phyloP scores from a whole-genome alignment of 1,284 basidiomycete species.

The Hymenochaete sp. region DNA sequence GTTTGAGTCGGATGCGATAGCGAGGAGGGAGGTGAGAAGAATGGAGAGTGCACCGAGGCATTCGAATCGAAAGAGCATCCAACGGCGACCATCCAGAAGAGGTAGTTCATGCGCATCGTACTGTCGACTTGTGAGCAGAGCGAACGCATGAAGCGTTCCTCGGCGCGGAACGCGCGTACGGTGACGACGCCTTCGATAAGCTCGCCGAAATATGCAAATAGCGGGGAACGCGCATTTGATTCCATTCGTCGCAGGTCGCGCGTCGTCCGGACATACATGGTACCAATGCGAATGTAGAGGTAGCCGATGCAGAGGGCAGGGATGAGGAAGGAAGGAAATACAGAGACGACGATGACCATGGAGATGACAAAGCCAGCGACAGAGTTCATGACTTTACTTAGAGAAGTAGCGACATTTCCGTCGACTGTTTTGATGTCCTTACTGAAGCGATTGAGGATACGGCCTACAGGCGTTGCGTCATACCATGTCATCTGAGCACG shows the following conservation, averaged over 20 bases:
- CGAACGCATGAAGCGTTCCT: slow-evolving; percentile 67
- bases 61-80: slow-evolving; percentile 21
- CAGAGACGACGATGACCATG: slow-evolving; percentile 37
- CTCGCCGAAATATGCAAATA: slow-evolving; percentile 75
- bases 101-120: slow-evolving; percentile 34
- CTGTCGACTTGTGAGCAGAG: slow-evolving; percentile 59
- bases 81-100: slow-evolving; percentile 22
- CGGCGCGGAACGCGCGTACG: slow-evolving; percentile 85
- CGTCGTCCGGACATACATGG: slow-evolving; percentile 71
- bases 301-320: slow-evolving; percentile 61
- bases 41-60: slow-evolving; percentile 57
- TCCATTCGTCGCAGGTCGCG: slow-evolving; percentile 76
- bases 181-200: slow-evolving; percentile 69
- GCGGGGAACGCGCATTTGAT: slow-evolving; percentile 60
- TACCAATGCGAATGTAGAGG: slow-evolving; percentile 52
- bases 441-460: slow-evolving; percentile 59
- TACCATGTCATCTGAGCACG: slow-evolving; percentile 40
- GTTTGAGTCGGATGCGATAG: slow-evolving; percentile 45
- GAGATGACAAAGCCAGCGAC: slow-evolving; percentile 66
- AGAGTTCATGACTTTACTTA: slow-evolving; percentile 66
- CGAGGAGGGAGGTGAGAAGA: slow-evolving; percentile 64
- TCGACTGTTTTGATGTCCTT: slow-evolving; percentile 80
- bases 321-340: slow-evolving; percentile 68
- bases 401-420: slow-evolving; percentile 54
- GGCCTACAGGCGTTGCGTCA: slow-evolving; percentile 27